A percentile compares a stretch with the other conserved stretches of the same genome.
These are phyloP conservation scores for Monilinia aucupariae DNA, from an alignment of 2,329 filamentous ascomycete species.

Conservation along the genomic window DNA sequence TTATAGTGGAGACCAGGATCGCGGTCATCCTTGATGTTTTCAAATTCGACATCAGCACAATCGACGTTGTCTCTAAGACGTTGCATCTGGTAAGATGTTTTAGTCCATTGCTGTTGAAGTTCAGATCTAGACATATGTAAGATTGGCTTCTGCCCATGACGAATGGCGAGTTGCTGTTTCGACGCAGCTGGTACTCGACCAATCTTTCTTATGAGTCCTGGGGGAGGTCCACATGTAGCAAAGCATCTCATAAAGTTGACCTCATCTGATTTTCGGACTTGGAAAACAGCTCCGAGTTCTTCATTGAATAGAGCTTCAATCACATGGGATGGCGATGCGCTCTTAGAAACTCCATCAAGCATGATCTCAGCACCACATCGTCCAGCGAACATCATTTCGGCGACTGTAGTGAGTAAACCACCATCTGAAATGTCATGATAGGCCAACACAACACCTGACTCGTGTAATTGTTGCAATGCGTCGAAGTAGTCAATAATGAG, in stretches of 20 bases:
- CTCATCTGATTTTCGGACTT: conserved; percentile 80
- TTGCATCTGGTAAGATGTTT: conserved; percentile 88
- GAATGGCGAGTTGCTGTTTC: conserved; percentile 73
- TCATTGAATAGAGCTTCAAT: conserved; percentile 88
- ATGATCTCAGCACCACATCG: conserved; percentile 82
- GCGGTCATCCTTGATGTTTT: conserved; percentile 64
- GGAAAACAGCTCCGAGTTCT: conserved; percentile 93
- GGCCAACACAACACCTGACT: conserved; percentile 70
- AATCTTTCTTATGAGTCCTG: conserved; percentile 77
- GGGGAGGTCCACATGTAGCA: conserved; percentile 79
- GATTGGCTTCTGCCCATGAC: conserved; percentile 62
- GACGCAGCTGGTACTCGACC: conserved; percentile 64
- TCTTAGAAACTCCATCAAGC: conserved; percentile 66
- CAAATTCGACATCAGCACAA: conserved; percentile 80
- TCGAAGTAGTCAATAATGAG: conserved; percentile 88
- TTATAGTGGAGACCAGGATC: conserved; percentile 84
- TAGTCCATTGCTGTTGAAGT: conserved; percentile 83
- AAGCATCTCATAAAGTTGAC: conserved; percentile 84
- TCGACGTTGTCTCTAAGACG: conserved; percentile 80
- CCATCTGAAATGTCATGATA: conserved; percentile 95
- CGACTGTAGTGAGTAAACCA: conserved; percentile 82
- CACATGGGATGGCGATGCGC: conserved; percentile 53
- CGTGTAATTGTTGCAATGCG: conserved; percentile 64
- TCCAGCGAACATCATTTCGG: conserved; percentile 98
- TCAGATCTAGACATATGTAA: conserved; percentile 63